Percentiles rank a stretch among this genome's conserved stretches.
phyloP scores from a whole-genome alignment of 1,284 basidiomycete genomes.

The Coniferiporia sulphurascens region DNA sequence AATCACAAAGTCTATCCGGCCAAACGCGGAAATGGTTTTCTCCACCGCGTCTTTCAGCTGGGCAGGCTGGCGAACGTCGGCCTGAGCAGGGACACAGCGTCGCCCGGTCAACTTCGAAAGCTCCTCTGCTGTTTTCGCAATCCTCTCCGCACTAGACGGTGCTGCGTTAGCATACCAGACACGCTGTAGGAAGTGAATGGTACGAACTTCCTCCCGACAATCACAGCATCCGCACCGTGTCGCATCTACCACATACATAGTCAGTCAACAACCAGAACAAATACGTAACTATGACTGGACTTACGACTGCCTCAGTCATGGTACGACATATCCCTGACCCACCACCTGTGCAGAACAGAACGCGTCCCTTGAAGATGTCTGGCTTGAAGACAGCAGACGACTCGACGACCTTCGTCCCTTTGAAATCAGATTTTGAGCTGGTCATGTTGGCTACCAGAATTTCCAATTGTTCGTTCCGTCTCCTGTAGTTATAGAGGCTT shows the following conservation, averaged over 20 bases:
- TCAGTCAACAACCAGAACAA: conserved; percentile 10
- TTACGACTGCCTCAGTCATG: conserved; percentile 78
- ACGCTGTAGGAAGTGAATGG: conserved; percentile 2
- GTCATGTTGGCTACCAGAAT: neutral
- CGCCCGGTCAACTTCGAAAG: conserved; percentile 68
- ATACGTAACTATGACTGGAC: conserved; percentile 25
- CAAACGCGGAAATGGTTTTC: conserved; percentile 72
- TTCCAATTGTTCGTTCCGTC: no score
- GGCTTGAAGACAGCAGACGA: conserved; percentile 67
- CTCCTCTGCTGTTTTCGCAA: conserved; percentile 52
- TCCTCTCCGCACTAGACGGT: neutral
- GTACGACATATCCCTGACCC: conserved; percentile 89
- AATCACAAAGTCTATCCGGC: conserved; percentile 92
- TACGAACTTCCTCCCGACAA: conserved; percentile 82
- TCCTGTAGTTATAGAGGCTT: no score
- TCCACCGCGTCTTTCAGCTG: conserved; percentile 74
- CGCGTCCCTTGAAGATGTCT: conserved; percentile 88
- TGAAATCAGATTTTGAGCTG: neutral
- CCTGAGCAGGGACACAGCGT: conserved; percentile 70
- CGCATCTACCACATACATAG: conserved; percentile 55
- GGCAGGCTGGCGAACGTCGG: conserved; percentile 80
- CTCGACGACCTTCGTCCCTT: conserved; percentile 30
- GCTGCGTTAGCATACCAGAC: neutral
- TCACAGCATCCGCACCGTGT: conserved; percentile 78
- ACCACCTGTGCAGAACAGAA: conserved; percentile 90